phyloP scores from a whole-genome alignment of 345 rosid species.

The Viola odorata region DNA sequence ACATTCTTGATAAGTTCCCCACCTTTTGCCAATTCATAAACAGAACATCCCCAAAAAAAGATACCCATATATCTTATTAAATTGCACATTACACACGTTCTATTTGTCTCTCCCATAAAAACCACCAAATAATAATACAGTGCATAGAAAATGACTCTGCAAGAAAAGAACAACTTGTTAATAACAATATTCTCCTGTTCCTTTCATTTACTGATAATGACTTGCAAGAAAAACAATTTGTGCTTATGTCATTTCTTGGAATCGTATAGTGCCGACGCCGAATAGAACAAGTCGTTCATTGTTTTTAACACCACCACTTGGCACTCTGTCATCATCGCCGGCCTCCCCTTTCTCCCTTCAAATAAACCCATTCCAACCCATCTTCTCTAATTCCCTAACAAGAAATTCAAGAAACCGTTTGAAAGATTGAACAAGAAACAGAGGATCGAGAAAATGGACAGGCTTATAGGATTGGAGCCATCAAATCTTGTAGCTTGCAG shows the following conservation, averaged over 20 bases:
- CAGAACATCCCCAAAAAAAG: no score
- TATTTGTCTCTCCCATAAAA: no score
- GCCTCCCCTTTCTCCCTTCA: constrained; percentile 20
- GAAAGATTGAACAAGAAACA: not conserved
- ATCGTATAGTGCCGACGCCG: constrained; percentile 23
- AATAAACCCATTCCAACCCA: constrained; percentile 1
- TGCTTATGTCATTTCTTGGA: not conserved
- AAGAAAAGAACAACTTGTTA: no score
- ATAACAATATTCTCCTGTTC: no score
- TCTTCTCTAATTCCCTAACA: constrained; percentile 1
- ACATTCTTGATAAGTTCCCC: no score
- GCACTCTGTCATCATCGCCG: constrained; percentile 34
- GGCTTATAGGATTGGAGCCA: constrained; percentile 59
- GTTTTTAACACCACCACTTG: constrained; percentile 45
- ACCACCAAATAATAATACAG: no score
- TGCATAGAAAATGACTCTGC: constrained; percentile 10
- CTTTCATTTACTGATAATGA: constrained; percentile 28
- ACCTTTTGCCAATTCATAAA: no score
- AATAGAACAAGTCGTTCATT: constrained; percentile 40
- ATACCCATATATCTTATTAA: no score
- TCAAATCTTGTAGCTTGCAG: constrained; percentile 40
- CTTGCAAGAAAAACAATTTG: constrained; percentile 5
- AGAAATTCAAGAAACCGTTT: not conserved
- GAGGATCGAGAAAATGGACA: constrained; percentile 39
- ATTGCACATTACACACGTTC: no score